Conservation (phyloP, 768 basidiomycete genomes). For the Serendipita vermifera region DNA sequence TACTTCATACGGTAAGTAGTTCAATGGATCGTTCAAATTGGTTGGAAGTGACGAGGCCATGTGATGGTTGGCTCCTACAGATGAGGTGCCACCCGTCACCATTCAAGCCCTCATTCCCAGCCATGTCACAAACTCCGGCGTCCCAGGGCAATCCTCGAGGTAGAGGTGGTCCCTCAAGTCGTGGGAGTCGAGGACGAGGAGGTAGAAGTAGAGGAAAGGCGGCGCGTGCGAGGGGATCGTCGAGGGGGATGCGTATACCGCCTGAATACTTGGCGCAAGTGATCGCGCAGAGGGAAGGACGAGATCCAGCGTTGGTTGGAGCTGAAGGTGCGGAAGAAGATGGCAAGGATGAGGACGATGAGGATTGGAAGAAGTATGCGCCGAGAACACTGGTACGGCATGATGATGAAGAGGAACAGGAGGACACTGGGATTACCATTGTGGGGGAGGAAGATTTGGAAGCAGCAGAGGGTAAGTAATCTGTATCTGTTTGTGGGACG, state of each 20-base stretch:
- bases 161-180: neutral
- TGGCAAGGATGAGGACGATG: slow-evolving; percentile 6
- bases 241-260: neutral
- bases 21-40: too few species aligned
- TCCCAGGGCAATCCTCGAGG: neutral
- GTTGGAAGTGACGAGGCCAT: too few species aligned
- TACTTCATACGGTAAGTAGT: too few species aligned
- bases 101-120: neutral
- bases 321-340: neutral
- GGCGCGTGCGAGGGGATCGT: neutral
- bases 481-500: neutral
- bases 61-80: neutral
- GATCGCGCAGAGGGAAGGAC: neutral
- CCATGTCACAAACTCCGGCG: too few species aligned
- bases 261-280: slow-evolving; percentile 3
- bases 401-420: too few species aligned
- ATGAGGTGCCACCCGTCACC: neutral
- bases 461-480: neutral
- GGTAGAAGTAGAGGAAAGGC: slow-evolving; percentile 2
- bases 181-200: neutral
- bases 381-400: slow-evolving; percentile 24
- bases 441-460: slow-evolving; percentile 24
- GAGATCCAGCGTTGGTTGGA: neutral
- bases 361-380: slow-evolving; percentile 43
- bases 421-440: slow-evolving; percentile 14